These are phyloP conservation scores for Didymella keratinophila DNA, from an alignment of 2,329 filamentous ascomycete genomes.

Conservation along the genomic window DNA sequence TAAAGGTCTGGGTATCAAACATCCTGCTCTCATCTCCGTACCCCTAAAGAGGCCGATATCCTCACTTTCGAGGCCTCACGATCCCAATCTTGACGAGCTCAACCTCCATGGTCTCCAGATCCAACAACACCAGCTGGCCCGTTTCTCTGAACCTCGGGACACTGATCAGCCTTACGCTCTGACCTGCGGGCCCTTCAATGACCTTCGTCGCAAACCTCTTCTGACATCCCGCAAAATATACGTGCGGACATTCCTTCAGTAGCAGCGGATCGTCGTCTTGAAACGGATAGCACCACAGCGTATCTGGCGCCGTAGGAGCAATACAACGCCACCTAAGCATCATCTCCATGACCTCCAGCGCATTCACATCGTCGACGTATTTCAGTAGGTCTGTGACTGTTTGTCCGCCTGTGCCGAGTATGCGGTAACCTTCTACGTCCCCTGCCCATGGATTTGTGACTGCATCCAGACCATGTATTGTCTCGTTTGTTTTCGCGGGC, in stretches of 20 bases:
- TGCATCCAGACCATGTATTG: slow-evolving; percentile 79
- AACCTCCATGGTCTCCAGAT: slow-evolving; percentile 83
- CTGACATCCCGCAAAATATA: slow-evolving; percentile 91
- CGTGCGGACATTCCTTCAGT: slow-evolving; percentile 81
- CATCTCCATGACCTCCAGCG: slow-evolving; percentile 89
- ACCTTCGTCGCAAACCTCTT: slow-evolving; percentile 76
- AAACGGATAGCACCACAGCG: slow-evolving; percentile 95
- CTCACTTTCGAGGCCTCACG: slow-evolving; percentile 21
- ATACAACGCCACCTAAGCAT: slow-evolving; percentile 92
- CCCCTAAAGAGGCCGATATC: too few relatives aligned
- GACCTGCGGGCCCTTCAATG: slow-evolving; percentile 70
- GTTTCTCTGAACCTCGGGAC: slow-evolving; percentile 83
- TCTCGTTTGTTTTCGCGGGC: slow-evolving; percentile 50
- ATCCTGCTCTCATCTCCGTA: background rate
- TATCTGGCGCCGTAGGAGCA: slow-evolving; percentile 95
- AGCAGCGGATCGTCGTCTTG: slow-evolving; percentile 93
- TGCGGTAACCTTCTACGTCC: slow-evolving; percentile 86
- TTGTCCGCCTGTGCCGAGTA: slow-evolving; percentile 88
- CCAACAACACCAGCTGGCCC: slow-evolving; percentile 81
- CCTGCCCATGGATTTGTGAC: slow-evolving; percentile 95
- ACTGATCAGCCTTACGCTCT: slow-evolving; percentile 78
- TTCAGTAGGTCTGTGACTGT: slow-evolving; percentile 94
- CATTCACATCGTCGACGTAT: slow-evolving; percentile 80
- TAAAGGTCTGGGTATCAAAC: background rate
- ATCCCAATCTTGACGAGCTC: slow-evolving; percentile 63